Evolutionary conservation across 2,329 filamentous ascomycete genomes (phyloP).

Genomic region (Fusarium acutatum): DNA sequence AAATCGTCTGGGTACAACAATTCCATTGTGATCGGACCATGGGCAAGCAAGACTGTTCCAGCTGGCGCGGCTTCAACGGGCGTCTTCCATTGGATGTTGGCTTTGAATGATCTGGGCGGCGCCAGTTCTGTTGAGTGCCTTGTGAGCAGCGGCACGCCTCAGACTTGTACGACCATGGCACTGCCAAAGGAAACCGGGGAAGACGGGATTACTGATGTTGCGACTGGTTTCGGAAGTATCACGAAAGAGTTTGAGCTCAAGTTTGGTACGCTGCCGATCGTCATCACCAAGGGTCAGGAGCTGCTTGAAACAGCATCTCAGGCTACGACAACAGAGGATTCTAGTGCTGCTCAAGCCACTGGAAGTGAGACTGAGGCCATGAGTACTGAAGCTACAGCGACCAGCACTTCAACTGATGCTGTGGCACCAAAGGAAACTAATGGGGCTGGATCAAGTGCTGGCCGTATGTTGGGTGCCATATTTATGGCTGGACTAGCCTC

Average conservation of each 20-base stretch:
- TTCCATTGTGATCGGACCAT: constrained; percentile 3
- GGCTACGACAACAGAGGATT: neutral
- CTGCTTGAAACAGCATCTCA: neutral
- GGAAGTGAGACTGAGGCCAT: neutral
- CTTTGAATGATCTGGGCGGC: neutral
- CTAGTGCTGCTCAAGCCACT: neutral
- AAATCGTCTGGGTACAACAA: neutral
- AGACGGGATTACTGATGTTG: neutral
- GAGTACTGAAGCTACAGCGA: neutral
- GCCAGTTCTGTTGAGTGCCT: neutral
- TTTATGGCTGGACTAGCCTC: neutral
- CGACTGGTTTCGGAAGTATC: neutral
- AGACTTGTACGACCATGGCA: neutral
- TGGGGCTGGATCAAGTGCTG: neutral
- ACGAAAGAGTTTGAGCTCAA: neutral
- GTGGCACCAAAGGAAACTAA: neutral
- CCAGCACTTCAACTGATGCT: neutral
- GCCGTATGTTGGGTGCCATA: neutral
- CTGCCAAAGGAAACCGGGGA: neutral
- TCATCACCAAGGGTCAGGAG: neutral
- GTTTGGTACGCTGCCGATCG: neutral
- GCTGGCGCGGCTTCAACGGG: neutral
- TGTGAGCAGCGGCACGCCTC: neutral
- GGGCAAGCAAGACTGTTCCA: neutral
- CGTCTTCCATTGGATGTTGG: constrained; percentile 4